Base-by-base conservation (phyloP, 495 filamentous ascomycete species). In the Hypoxylon rickii region DNA sequence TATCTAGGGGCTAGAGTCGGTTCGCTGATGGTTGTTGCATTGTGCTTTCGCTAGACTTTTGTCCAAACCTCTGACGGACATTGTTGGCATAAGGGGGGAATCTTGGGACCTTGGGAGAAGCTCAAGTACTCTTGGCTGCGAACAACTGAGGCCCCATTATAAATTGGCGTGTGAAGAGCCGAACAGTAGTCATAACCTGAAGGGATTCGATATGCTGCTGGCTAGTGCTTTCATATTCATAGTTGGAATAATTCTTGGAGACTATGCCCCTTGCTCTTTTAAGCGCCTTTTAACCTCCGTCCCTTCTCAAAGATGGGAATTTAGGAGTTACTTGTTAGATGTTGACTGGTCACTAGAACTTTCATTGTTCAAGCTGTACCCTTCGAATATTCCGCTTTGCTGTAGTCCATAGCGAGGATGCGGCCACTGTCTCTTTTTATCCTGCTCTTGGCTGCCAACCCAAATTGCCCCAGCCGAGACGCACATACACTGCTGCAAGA, bases 241-340 rank as follows among this genome's bases (percentile, higher is more conserved):
- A 59, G 44, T 63, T 38, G 32, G 58, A 33, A 38, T 20, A 20
- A 34, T 48, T 61, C 44, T 47, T 20, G 44, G 24, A 52, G 52
- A 56, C 43, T 62, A 52, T 38, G 33, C 49, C 51, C 53, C 60
- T 50, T 53, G 47, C 41, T 48, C 55, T 59, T 18, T 55, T 50
- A 59, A 46, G 41, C 55, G 15, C 53, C 49, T 59, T 51, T 64
- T 55, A 59, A 50, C 58, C 60, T 64, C 60, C 60, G 48, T 58
- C 60, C 60, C 60, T 58, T 11, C 41, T 43, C 33, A 49, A 55
- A 55, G 46, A 46, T 61, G 60, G 60, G 60, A 64, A 64, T 64
- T 64, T 64, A 64, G 60, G 60, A 64, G 60, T 59, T 64, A 64
- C 55, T 64, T 58, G 60, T 64, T 64, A 64, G 60, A 46, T 46